These are phyloP conservation scores for Gardenia jasminoides DNA, from an alignment of 257 asterid genomes.

Conservation along the genomic window DNA sequence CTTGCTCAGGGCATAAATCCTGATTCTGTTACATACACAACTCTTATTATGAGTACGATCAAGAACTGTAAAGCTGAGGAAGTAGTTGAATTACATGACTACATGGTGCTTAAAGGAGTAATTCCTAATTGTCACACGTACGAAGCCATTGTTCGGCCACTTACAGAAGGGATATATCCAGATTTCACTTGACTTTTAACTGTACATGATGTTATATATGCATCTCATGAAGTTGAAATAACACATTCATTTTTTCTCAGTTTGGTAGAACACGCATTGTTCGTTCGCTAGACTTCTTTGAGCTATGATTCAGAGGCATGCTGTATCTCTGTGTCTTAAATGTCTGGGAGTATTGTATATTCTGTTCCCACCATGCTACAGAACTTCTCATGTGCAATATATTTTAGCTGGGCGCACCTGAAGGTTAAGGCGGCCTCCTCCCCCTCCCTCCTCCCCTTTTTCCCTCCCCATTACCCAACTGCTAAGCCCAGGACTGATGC, in stretches of 20 bases:
- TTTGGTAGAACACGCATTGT: background rate
- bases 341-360: background rate
- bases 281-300: background rate
- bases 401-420: background rate
- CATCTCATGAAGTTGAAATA: background rate
- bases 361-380: background rate
- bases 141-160: conserved; percentile 41
- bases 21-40: conserved; percentile 56
- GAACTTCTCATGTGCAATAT: background rate
- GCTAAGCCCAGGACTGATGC: no score
- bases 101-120: conserved; percentile 53
- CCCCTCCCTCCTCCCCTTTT: no score
- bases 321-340: no score
- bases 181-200: conserved; percentile 7
- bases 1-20: conserved; percentile 42
- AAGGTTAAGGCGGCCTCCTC: no score
- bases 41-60: conserved; percentile 40
- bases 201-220: background rate
- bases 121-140: conserved; percentile 41
- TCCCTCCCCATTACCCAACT: no score
- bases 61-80: conserved; percentile 41
- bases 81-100: conserved; percentile 55
- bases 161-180: conserved; percentile 19
- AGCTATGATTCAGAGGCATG: background rate
- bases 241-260: background rate